Conservation (phyloP, 495 filamentous ascomycete genomes). For the Podospora australis region DNA sequence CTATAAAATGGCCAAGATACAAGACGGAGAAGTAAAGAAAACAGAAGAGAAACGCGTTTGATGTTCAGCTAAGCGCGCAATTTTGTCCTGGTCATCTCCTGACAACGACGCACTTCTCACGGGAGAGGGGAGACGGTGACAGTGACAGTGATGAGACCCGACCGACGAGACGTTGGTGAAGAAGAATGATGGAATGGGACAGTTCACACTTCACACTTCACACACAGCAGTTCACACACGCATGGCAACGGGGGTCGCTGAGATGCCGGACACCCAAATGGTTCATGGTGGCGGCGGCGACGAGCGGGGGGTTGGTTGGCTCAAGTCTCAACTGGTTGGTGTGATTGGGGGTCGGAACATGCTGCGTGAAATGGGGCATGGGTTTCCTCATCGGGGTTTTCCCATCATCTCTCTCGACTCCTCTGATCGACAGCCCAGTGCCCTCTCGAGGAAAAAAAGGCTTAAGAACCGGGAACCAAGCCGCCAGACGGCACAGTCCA, state of each 20-base stretch:
- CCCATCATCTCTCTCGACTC: background rate
- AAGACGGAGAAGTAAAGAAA: background rate
- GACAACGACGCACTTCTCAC: background rate
- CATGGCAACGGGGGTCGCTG: background rate
- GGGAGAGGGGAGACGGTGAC: slow-evolving; percentile 1
- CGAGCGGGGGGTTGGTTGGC: background rate
- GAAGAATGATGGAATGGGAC: background rate
- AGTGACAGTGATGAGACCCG: slow-evolving; percentile 9
- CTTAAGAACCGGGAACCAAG: background rate
- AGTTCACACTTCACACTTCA: too few relatives aligned
- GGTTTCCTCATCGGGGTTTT: too few relatives aligned
- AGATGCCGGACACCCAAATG: background rate
- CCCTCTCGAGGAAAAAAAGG: slow-evolving; percentile 2
- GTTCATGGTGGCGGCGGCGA: background rate
- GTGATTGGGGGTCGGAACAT: slow-evolving; percentile 6
- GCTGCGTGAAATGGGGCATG: background rate
- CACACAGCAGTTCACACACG: too few relatives aligned
- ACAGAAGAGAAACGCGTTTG: background rate
- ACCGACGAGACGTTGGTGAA: background rate
- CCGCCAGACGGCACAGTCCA: slow-evolving; percentile 4
- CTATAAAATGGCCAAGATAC: background rate
- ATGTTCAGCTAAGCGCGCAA: slow-evolving; percentile 9
- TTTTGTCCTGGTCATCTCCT: background rate
- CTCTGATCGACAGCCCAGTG: background rate
- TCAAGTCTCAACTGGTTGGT: background rate